These are phyloP conservation scores for Cunninghamia lanceolata DNA, from an alignment of 75 land plant species.

Conservation along the genomic window DNA sequence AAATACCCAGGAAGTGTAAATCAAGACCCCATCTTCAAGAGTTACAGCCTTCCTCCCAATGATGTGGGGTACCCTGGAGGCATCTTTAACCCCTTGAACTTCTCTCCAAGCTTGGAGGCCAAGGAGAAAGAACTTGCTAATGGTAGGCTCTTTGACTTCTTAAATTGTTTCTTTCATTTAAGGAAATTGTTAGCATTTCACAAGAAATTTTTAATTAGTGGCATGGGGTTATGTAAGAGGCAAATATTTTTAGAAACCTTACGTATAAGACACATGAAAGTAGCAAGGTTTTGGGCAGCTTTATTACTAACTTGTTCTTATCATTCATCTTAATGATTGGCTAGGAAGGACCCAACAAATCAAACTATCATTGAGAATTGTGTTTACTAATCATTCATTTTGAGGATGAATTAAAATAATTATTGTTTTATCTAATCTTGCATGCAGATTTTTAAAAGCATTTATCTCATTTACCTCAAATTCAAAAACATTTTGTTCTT, in stretches of 20 bases:
- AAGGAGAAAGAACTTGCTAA: conserved; percentile 97
- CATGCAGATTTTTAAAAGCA: background rate
- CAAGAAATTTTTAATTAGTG: background rate
- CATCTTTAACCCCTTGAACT: conserved; percentile 92
- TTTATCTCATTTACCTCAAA: background rate
- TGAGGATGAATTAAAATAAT: background rate
- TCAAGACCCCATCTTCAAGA: conserved; percentile 94
- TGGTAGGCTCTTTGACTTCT: conserved; percentile 30
- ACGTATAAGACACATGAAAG: background rate
- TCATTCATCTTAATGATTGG: no score
- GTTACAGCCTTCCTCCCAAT: conserved; percentile 67
- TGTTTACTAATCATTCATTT: background rate
- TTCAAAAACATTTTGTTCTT: background rate
- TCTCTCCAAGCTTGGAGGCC: conserved; percentile 70
- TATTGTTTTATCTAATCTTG: background rate
- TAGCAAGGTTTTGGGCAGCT: no score
- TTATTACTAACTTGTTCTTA: no score
- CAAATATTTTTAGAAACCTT: background rate
- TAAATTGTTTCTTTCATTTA: background rate
- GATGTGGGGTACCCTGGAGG: conserved; percentile 91
- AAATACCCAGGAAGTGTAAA: conserved; percentile 91
- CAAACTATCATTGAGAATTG: background rate
- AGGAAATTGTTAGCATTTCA: background rate
- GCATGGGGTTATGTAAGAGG: background rate
- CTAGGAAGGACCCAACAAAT: no score